These are phyloP conservation scores for Pisolithus thermaeus DNA, from an alignment of 1,284 basidiomycete species.

Conservation along the genomic window DNA sequence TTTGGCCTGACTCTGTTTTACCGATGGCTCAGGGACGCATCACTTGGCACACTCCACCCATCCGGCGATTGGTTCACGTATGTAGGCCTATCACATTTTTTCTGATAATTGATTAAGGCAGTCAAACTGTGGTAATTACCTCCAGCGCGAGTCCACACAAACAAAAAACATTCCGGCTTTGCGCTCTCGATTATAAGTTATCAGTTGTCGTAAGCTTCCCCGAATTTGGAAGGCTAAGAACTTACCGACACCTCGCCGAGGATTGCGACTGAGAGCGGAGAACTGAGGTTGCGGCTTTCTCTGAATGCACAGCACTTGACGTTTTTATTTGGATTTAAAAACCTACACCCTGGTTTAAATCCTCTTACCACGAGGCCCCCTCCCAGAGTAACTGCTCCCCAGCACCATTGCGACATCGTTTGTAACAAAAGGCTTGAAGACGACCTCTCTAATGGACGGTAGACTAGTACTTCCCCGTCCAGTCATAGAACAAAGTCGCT, in stretches of 20 bases:
- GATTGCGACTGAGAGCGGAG: background rate
- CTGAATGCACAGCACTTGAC: background rate
- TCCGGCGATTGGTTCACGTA: background rate
- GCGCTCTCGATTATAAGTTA: background rate
- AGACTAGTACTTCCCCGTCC: conserved; percentile 1
- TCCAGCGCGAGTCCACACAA: background rate
- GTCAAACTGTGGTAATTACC: background rate
- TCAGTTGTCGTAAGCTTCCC: conserved; percentile 2
- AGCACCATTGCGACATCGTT: background rate
- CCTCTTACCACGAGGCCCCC: background rate
- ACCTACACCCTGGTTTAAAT: background rate
- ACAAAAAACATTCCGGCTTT: background rate
- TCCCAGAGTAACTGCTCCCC: background rate
- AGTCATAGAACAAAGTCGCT: background rate
- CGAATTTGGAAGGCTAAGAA: conserved; percentile 2
- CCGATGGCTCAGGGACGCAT: background rate
- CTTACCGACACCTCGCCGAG: background rate
- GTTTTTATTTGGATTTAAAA: background rate
- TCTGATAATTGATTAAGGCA: background rate
- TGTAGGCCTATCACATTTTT: background rate
- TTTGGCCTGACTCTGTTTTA: background rate
- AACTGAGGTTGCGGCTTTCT: background rate
- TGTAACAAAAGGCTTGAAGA: background rate
- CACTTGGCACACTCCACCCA: background rate
- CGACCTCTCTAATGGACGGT: background rate